Percentiles rank a stretch among this genome's conserved stretches.
Conservation (phyloP, 331 rosid genomes). For the Malus hybrid region DNA sequence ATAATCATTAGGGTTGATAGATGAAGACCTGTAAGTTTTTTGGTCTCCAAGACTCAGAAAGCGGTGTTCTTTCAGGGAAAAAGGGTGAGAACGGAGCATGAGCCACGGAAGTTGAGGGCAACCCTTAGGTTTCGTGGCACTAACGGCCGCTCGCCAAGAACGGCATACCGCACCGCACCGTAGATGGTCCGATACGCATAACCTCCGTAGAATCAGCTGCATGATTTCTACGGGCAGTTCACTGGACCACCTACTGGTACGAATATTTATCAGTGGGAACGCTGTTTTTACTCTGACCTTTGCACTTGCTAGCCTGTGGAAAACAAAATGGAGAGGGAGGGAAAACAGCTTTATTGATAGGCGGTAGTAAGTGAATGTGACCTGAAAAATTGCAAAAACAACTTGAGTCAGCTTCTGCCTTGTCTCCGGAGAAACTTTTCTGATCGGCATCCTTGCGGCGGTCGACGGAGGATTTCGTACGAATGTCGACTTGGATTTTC, state of each 20-base stretch:
- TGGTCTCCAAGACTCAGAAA: background rate
- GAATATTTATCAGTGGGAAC: background rate
- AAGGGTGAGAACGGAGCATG: background rate
- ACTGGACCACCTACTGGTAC: background rate
- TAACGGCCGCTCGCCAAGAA: background rate
- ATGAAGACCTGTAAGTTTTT: background rate
- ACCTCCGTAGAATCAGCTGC: background rate
- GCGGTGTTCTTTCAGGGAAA: background rate
- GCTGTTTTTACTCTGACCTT: background rate
- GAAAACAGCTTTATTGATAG: background rate
- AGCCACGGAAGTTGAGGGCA: background rate
- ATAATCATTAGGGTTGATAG: background rate
- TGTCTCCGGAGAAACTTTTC: background rate
- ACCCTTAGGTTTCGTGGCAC: no score
- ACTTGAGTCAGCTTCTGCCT: background rate
- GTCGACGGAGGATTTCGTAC: no score
- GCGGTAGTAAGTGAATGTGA: background rate
- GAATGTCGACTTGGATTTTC: no score
- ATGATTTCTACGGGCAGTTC: background rate
- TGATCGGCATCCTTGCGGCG: background rate
- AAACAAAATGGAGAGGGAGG: background rate
- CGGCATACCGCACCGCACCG: background rate
- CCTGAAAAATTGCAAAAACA: background rate
- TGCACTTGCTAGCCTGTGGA: background rate
- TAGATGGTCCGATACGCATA: background rate